These are phyloP conservation scores for maize (Zea mays) DNA, from an alignment of 176 grass and related monocot species.

Conservation along the genomic window Zm-B73-REFERENCE-NAM-5.0 NC_050101.1:155861001-155861500, in stretches of 20 bases:
- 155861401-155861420: too few species aligned
- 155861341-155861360: not conserved
- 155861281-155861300: slow-evolving; percentile 10
- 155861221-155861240: not conserved
- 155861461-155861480: too few species aligned
- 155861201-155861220: not conserved
- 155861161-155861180: not conserved
- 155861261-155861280: not conserved
- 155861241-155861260: not conserved
- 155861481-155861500: too few species aligned
- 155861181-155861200: not conserved
- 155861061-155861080: slow-evolving; percentile 85
- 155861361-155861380: slow-evolving; percentile 16
- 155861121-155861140: slow-evolving; percentile 30
- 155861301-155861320: not conserved
- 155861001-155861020: slow-evolving; percentile 87
- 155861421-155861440: too few species aligned
- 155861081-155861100: slow-evolving; percentile 36
- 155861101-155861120: slow-evolving; percentile 38
- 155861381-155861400: too few species aligned
- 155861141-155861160: not conserved
- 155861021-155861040: slow-evolving; percentile 99
- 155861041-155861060: slow-evolving; percentile 87
- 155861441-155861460: too few species aligned
- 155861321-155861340: not conserved